phyloP scores from a whole-genome alignment of 495 filamentous ascomycete genomes.

The Aspergillus carlsbadensis region DNA sequence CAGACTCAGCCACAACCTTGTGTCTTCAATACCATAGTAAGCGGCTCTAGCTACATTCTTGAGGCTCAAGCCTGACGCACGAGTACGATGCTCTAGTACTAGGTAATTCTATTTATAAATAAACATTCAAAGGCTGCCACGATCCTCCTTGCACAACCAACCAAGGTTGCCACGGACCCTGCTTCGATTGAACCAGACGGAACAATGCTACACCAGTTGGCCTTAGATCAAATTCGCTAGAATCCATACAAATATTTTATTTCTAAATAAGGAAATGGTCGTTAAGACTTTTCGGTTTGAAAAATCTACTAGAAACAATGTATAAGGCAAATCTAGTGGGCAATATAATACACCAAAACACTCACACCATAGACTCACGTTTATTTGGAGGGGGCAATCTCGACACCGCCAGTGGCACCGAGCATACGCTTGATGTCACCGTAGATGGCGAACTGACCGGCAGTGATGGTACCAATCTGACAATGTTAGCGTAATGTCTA shows the following conservation, averaged over 20 bases:
- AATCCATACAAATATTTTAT: slow-evolving; percentile 1
- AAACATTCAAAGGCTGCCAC: neutral
- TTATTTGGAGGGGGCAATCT: slow-evolving; percentile 57
- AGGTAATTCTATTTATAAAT: neutral
- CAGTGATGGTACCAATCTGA: slow-evolving; percentile 72
- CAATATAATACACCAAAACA: slow-evolving; percentile 38
- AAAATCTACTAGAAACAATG: slow-evolving; percentile 33
- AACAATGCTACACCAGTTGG: no score
- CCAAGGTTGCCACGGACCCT: neutral
- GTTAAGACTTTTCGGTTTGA: slow-evolving; percentile 29
- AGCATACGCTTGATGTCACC: slow-evolving; percentile 58
- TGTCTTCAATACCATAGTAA: neutral
- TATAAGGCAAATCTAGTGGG: slow-evolving; percentile 40
- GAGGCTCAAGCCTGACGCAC: neutral
- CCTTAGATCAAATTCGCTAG: no score
- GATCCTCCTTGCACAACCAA: neutral
- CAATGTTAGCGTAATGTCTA: neutral
- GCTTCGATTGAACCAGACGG: neutral
- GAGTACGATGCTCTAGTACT: neutral
- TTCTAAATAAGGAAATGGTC: slow-evolving; percentile 9
- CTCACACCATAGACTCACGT: slow-evolving; percentile 21
- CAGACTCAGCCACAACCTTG: slow-evolving; percentile 1
- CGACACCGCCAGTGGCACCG: slow-evolving; percentile 74
- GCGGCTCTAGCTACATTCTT: neutral
- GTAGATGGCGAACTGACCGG: slow-evolving; percentile 97